These are phyloP conservation scores for Linum lewisii DNA, from an alignment of 345 rosid genomes.

Conservation along the genomic window DNA sequence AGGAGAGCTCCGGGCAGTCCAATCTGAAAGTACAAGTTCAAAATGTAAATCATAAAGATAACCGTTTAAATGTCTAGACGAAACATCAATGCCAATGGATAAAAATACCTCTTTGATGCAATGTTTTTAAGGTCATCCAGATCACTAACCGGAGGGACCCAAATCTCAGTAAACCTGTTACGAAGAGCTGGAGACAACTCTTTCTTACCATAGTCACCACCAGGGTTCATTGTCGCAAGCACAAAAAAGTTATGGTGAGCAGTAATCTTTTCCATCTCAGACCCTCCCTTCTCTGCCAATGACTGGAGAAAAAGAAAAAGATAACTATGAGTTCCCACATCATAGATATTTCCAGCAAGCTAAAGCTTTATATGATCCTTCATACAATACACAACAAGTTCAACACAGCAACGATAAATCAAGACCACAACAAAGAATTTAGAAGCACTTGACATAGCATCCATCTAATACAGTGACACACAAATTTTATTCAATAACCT, in stretches of 20 bases:
- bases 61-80: not conserved
- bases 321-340: not conserved
- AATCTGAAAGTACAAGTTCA: conserved; percentile 30
- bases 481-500: not conserved
- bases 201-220: conserved; percentile 98
- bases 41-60: conserved; percentile 3
- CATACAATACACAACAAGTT: too few species aligned
- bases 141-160: conserved; percentile 78
- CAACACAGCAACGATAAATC: too few species aligned
- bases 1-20: conserved; percentile 28
- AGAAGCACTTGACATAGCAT: too few species aligned
- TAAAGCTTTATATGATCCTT: not conserved
- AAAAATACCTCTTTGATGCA: conserved; percentile 48
- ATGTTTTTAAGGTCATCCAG: conserved; percentile 62
- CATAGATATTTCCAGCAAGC: not conserved
- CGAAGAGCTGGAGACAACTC: conserved; percentile 96
- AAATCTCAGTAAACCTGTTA: conserved; percentile 93
- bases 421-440: too few species aligned
- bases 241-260: conserved; percentile 67
- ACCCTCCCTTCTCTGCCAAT: conserved; percentile 93
- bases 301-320: conserved; percentile 37
- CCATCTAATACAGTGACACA: not conserved
- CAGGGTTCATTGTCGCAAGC: conserved; percentile 98
- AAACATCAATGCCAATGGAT: not conserved
- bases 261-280: conserved; percentile 55